Evolutionary conservation across 306 rosid genomes (phyloP).

Genomic region (Malus sieversii): DNA sequence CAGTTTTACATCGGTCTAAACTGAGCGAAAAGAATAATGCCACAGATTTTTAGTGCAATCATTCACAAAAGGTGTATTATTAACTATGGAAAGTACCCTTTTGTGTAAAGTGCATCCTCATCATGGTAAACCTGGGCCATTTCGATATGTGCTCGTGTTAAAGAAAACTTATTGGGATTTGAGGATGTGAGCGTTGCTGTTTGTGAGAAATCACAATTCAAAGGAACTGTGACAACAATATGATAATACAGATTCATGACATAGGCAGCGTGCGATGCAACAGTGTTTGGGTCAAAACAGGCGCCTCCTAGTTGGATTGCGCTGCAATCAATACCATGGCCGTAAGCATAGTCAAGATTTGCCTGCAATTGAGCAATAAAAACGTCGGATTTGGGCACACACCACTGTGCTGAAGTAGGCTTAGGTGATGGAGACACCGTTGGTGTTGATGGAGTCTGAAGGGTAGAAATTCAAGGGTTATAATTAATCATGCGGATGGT

Average conservation of each 20-base stretch:
- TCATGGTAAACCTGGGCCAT: background rate
- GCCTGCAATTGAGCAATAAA: slow-evolving; percentile 61
- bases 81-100: background rate
- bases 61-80: background rate
- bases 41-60: background rate
- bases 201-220: slow-evolving; percentile 91
- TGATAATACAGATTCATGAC: slow-evolving; percentile 94
- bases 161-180: slow-evolving; percentile 67
- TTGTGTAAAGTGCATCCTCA: background rate
- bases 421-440: slow-evolving; percentile 39
- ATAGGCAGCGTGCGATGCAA: slow-evolving; percentile 67
- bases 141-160: background rate
- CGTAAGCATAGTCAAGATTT: slow-evolving; percentile 63
- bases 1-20: background rate
- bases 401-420: slow-evolving; percentile 46
- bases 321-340: slow-evolving; percentile 57
- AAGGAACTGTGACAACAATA: slow-evolving; percentile 34
- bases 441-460: slow-evolving; percentile 31
- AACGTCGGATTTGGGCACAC: slow-evolving; percentile 58
- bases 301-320: slow-evolving; percentile 69
- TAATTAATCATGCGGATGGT: background rate
- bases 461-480: background rate
- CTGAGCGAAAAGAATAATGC: background rate
- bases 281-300: slow-evolving; percentile 72
- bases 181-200: slow-evolving; percentile 64